Conservation (phyloP, 371 early-diverging fungal species). For the Mucor lusitanicus region DNA sequence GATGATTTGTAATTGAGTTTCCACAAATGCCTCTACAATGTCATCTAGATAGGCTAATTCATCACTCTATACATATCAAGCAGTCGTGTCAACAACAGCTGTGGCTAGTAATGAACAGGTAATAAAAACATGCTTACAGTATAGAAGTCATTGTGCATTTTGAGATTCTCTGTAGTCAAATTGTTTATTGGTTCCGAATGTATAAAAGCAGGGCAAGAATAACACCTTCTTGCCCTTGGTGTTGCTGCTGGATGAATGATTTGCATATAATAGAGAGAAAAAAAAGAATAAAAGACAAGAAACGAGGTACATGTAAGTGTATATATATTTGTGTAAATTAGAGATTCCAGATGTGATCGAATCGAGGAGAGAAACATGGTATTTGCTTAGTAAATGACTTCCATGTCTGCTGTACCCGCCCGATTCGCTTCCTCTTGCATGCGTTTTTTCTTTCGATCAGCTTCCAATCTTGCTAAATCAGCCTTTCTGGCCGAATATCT, state of each 20-base stretch:
- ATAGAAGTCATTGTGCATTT: background rate
- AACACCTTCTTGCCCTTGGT: background rate
- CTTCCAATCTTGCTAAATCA: conserved; percentile 27
- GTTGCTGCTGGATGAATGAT: background rate
- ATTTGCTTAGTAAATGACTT: conserved; percentile 42
- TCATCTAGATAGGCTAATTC: background rate
- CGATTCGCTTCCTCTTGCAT: conserved; percentile 46
- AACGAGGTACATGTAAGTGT: background rate
- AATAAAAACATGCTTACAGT: background rate
- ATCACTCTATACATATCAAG: background rate
- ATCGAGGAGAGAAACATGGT: background rate
- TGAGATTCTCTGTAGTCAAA: background rate
- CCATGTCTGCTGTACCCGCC: conserved; percentile 47
- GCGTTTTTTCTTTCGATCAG: conserved; percentile 35
- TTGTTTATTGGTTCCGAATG: background rate
- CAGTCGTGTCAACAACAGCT: background rate
- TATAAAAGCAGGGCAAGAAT: conserved; percentile 1
- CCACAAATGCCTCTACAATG: background rate
- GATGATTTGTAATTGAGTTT: background rate
- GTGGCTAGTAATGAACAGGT: too few relatives aligned
- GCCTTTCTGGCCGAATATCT: conserved; percentile 37
- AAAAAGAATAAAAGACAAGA: background rate
- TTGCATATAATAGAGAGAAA: background rate
- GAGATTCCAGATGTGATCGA: background rate
- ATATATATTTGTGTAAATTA: background rate